A percentile compares a stretch with the other conserved stretches of the same genome.
Conservation (phyloP, 306 rosid species). For the Vigna trinervia region DNA sequence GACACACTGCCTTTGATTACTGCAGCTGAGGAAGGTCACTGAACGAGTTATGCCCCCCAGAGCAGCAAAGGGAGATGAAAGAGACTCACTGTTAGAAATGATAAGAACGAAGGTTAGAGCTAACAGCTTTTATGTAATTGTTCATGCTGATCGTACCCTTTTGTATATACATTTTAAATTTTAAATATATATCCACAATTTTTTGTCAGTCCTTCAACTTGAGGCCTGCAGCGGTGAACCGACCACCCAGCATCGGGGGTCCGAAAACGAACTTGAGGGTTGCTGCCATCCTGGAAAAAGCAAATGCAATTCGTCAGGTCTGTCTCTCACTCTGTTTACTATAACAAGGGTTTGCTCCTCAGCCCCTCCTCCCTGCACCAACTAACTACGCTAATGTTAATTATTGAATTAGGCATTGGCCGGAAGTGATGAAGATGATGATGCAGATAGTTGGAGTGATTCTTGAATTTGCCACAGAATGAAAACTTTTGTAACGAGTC, state of each 20-base stretch:
- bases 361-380: not conserved
- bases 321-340: constrained; percentile 43
- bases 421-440: constrained; percentile 92
- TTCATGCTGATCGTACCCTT: constrained; percentile 21
- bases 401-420: constrained; percentile 71
- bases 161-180: constrained; percentile 1
- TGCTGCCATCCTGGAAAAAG: constrained; percentile 92
- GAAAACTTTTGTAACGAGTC: constrained; percentile 22
- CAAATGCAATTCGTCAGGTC: constrained; percentile 95
- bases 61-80: constrained; percentile 77
- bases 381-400: constrained; percentile 37
- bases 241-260: constrained; percentile 78
- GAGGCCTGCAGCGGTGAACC: constrained; percentile 72
- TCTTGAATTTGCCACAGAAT: constrained; percentile 47
- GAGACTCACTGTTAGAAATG: constrained; percentile 81
- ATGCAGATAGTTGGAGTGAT: constrained; percentile 85
- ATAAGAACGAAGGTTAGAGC: constrained; percentile 86
- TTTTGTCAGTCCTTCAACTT: constrained; percentile 84
- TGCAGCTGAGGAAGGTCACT: constrained; percentile 89
- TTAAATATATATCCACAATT: not conserved
- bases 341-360: not conserved
- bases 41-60: constrained; percentile 74
- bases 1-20: constrained; percentile 37
- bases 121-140: constrained; percentile 22
- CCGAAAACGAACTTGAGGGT: constrained; percentile 86